Evolutionary conservation across 177 flowering plant genomes (phyloP).

Genomic region (Vitis hybrid): DNA sequence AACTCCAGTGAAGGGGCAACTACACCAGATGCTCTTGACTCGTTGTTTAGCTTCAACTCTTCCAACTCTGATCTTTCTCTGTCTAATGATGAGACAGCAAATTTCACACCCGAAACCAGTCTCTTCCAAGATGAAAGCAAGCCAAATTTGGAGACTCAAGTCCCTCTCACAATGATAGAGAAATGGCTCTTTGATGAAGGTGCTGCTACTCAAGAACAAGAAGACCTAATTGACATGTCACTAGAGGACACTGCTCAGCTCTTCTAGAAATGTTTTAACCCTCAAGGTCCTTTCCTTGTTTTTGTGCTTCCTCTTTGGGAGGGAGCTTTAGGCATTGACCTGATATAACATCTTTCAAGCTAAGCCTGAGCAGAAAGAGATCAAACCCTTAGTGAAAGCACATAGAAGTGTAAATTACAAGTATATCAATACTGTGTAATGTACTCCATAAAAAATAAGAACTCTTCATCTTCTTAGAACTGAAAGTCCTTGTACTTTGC

Average conservation of each 20-base stretch:
- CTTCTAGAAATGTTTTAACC: conserved; percentile 15
- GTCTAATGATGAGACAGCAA: conserved; percentile 22
- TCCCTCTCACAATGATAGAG: conserved; percentile 51
- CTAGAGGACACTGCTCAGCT: conserved; percentile 28
- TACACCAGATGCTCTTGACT: conserved; percentile 28
- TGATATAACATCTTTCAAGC: not conserved
- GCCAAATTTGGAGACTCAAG: conserved; percentile 23
- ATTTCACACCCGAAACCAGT: conserved; percentile 19
- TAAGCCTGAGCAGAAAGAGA: conserved; percentile 3
- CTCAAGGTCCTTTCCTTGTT: not conserved
- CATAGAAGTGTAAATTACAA: conserved; percentile 22
- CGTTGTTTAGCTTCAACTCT: conserved; percentile 33
- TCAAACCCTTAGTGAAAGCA: not conserved
- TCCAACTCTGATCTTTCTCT: conserved; percentile 33
- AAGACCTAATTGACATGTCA: conserved; percentile 35
- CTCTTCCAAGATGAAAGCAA: conserved; percentile 38
- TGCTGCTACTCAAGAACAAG: conserved; percentile 32
- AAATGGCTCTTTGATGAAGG: conserved; percentile 74
- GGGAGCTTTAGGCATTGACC: conserved; percentile 9
- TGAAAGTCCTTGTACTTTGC: not conserved
- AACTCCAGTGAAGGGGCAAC: conserved; percentile 31
- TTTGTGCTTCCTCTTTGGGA: not conserved
- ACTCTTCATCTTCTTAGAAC: not conserved
- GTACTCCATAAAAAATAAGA: not conserved
- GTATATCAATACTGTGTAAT: not conserved